These are phyloP conservation scores for Neltuma alba DNA, from an alignment of 306 rosid genomes.

Conservation along the genomic window DNA sequence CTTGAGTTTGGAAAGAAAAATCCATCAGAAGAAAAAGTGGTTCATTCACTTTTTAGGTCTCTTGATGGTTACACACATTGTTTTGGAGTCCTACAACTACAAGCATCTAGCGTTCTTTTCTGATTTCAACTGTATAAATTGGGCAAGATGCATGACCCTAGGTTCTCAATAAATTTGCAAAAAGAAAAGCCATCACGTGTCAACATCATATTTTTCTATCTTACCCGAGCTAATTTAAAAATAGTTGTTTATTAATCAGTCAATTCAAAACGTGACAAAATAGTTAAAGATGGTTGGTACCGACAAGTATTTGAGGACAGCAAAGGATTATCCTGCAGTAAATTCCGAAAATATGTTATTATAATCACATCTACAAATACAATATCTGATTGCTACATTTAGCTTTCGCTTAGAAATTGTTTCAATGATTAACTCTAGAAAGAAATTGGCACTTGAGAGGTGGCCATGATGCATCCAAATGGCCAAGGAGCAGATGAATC, in stretches of 20 bases:
- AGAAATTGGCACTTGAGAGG: slow-evolving; percentile 38
- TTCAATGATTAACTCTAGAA: slow-evolving; percentile 44
- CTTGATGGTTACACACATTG: slow-evolving; percentile 4
- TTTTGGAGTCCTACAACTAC: slow-evolving; percentile 2
- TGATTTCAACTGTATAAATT: slow-evolving; percentile 26
- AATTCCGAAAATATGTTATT: neutral
- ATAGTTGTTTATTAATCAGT: neutral
- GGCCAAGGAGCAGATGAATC: slow-evolving; percentile 34
- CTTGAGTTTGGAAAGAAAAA: slow-evolving; percentile 38
- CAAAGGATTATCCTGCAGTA: neutral
- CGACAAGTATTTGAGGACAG: neutral
- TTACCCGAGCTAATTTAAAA: neutral
- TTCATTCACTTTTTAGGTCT: slow-evolving; percentile 30
- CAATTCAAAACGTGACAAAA: neutral
- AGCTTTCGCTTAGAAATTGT: slow-evolving; percentile 6
- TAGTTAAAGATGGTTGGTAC: neutral
- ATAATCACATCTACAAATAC: neutral
- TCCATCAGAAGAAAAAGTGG: slow-evolving; percentile 31
- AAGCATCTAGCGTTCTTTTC: slow-evolving; percentile 20
- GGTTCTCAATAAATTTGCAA: neutral
- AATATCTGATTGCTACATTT: slow-evolving; percentile 5
- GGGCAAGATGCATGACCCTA: slow-evolving; percentile 3
- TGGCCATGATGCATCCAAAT: slow-evolving; percentile 44
- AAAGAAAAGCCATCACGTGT: neutral
- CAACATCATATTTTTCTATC: neutral